These are phyloP conservation scores for Gossypium raimondii DNA, from an alignment of 345 rosid genomes.

Conservation along the genomic window DNA sequence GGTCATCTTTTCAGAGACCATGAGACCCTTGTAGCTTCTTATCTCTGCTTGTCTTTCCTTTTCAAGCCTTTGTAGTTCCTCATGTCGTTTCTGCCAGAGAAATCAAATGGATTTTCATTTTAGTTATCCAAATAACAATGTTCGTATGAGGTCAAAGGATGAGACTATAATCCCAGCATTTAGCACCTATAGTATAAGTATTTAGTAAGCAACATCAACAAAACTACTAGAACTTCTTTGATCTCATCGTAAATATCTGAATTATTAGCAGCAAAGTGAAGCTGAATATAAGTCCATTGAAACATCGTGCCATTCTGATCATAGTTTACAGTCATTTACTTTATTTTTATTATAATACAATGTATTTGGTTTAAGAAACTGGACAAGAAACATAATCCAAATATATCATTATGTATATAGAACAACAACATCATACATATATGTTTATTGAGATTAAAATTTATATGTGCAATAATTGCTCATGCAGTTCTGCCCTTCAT, in stretches of 20 bases:
- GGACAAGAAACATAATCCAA: background rate
- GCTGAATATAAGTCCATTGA: too few relatives aligned
- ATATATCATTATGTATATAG: too few relatives aligned
- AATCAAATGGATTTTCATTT: background rate
- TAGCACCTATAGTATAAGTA: too few relatives aligned
- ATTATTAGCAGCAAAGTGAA: too few relatives aligned
- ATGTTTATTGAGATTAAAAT: too few relatives aligned
- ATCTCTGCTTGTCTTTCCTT: slow-evolving; percentile 88
- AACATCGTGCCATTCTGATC: background rate
- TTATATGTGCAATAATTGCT: too few relatives aligned
- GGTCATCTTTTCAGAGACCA: slow-evolving; percentile 95
- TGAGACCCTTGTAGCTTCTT: slow-evolving; percentile 94
- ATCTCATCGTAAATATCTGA: too few relatives aligned
- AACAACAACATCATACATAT: too few relatives aligned
- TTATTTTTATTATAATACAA: background rate
- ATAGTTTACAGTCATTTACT: background rate
- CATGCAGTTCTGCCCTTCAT: background rate
- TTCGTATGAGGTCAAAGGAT: background rate
- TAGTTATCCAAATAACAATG: background rate
- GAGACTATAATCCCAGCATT: background rate
- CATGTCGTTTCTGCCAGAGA: slow-evolving; percentile 72
- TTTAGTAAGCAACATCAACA: too few relatives aligned
- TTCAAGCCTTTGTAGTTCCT: slow-evolving; percentile 83
- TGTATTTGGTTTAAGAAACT: background rate
- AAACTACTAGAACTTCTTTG: too few relatives aligned